phyloP scores from a whole-genome alignment of 805 yeast species.

The Metschnikowia borealis region DNA sequence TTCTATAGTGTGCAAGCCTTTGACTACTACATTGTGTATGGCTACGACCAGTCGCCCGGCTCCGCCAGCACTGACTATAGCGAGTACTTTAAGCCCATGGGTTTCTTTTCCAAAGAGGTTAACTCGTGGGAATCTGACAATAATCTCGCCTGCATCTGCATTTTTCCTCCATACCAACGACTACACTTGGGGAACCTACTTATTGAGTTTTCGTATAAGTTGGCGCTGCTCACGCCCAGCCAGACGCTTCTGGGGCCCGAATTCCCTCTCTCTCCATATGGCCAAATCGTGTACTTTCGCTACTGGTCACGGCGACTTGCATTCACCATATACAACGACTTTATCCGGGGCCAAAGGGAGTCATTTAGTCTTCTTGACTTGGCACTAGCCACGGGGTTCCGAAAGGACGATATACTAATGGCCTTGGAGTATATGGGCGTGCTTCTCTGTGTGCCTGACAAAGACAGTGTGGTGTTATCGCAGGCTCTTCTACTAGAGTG shows the following conservation, averaged over 20 bases:
- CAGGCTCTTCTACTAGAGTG: conserved; percentile 24
- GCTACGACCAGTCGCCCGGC: conserved; percentile 26
- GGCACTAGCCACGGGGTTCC: conserved; percentile 56
- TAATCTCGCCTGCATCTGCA: conserved; percentile 85
- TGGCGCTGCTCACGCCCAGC: conserved; percentile 55
- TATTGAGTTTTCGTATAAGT: conserved; percentile 76
- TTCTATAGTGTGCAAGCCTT: conserved; percentile 75
- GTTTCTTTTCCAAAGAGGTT: conserved; percentile 87
- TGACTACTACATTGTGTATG: conserved; percentile 74
- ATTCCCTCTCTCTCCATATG: conserved; percentile 81
- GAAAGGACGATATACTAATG: conserved; percentile 57
- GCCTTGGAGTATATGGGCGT: conserved; percentile 54
- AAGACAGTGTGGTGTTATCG: conserved; percentile 15
- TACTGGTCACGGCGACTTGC: conserved; percentile 64
- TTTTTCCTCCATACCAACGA: conserved; percentile 90
- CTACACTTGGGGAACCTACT: conserved; percentile 71
- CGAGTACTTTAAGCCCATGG: conserved; percentile 42
- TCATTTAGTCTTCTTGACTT: conserved; percentile 45
- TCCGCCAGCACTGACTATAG: neutral
- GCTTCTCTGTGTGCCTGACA: conserved; percentile 9
- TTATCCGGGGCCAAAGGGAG: neutral
- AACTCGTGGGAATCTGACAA: conserved; percentile 70
- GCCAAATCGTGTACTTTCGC: conserved; percentile 62
- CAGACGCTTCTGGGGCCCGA: conserved; percentile 82
- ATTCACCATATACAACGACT: conserved; percentile 14